Evolutionary conservation across 306 rosid species (phyloP), one percentile per base, ranked within the genome.

Genomic region (Adenanthera pavonina): DNA sequence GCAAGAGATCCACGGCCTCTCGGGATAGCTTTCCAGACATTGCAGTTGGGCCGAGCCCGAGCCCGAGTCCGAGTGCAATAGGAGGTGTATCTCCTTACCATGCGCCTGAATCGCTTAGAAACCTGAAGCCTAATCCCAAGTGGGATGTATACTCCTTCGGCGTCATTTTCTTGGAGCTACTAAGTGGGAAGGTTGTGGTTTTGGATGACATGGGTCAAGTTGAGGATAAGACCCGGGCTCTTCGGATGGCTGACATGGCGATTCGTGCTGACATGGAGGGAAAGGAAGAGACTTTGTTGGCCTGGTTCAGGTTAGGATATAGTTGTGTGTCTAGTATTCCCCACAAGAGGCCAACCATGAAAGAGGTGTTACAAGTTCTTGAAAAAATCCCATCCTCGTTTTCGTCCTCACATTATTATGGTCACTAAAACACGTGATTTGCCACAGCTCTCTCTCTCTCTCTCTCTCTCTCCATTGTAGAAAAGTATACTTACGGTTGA

Each of bases 91-190:
- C 98, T 0, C 94, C 96, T 10, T 95, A 95, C 69, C 88, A 79
- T n/a, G 97, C 98, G 9, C 99, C 99, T 0, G 99, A 95, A 77
- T 92, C 98, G 0, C 93, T 95, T 0, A 82, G 97, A 79, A 95
- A 85, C 91, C 33, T 95, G 2, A 95, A 93, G 88, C 94, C 99
- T 41, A 88, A 80, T 67, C 91, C 97, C 7, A 95, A 92, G 77
- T 93, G 98, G 99, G 99, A 95, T 12, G 97, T 89, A 7, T 95
- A 89, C 87, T 92, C 99, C 0, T 95, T 95, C 44, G 99, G 99
- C 47, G 90, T 92, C 19, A 89, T 95, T 20, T 89, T 93, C 84
- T 90, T 95, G 0, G 99, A 95, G 78, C 72, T 95, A 3, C 72
- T 95, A 20, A 91, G 98, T 0, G 99, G 99, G 30, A 95, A 93